Conservation (phyloP, 805 yeast genomes). For the Saturnispora besseyi region DNA sequence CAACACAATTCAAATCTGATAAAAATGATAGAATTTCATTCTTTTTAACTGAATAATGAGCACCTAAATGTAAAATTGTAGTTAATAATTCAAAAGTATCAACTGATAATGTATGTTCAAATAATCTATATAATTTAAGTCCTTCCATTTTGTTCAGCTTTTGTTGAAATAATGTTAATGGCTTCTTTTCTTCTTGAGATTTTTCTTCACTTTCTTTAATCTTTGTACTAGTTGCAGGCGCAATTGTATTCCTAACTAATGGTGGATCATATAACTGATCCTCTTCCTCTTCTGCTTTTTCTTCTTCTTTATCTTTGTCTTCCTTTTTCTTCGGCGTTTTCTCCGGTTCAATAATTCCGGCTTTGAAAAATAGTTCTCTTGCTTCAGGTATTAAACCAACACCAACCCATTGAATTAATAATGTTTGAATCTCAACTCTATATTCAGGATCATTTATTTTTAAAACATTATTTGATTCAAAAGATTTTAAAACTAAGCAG, state of each 20-base stretch:
- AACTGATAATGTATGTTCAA: constrained; percentile 7
- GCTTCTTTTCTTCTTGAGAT: neutral
- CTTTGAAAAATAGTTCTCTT: constrained; percentile 37
- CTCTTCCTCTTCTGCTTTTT: neutral
- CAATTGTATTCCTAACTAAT: neutral
- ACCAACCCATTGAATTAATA: constrained; percentile 59
- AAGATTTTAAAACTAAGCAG: constrained; percentile 53
- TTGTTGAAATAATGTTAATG: neutral
- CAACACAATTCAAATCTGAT: constrained; percentile 18
- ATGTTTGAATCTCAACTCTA: constrained; percentile 47
- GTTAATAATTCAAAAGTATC: constrained; percentile 12
- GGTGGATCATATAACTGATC: constrained; percentile 1
- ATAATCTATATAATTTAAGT: constrained; percentile 2
- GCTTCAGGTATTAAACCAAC: constrained; percentile 47
- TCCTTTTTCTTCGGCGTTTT: neutral
- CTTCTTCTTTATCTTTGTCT: neutral
- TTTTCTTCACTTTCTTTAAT: neutral
- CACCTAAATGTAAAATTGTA: constrained; percentile 17
- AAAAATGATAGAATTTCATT: constrained; percentile 18
- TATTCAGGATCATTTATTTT: constrained; percentile 43
- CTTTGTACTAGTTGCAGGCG: neutral
- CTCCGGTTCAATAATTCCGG: neutral
- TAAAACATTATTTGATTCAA: constrained; percentile 35
- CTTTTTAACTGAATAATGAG: constrained; percentile 14
- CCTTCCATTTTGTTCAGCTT: constrained; percentile 3